These are phyloP conservation scores for Lepiota subincarnata DNA, from an alignment of 768 basidiomycete species.

Conservation along the genomic window DNA sequence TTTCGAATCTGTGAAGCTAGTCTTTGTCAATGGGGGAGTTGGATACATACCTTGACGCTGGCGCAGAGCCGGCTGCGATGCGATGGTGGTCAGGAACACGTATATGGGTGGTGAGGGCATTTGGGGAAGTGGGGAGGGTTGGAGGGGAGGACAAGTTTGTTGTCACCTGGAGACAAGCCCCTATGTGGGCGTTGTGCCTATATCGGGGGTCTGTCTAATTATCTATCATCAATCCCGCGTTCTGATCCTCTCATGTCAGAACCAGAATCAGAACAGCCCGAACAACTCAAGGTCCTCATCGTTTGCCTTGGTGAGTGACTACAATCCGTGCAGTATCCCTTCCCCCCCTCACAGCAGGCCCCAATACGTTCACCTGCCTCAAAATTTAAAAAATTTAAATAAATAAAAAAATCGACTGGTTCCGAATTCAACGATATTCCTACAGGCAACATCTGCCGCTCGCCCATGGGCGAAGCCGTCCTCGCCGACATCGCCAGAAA, in stretches of 20 bases:
- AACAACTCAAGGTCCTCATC: conserved; percentile 54
- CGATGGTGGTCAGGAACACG: conserved; percentile 85
- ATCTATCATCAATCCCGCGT: neutral
- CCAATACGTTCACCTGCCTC: neutral
- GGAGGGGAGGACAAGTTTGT: neutral
- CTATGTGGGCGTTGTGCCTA: conserved; percentile 5
- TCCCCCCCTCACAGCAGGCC: neutral
- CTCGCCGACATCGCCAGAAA: conserved; percentile 62
- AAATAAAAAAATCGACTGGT: neutral
- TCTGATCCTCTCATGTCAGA: conserved; percentile 10
- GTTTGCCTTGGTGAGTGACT: conserved; percentile 56
- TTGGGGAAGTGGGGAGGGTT: neutral
- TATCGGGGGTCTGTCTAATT: conserved; percentile 2
- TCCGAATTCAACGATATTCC: neutral
- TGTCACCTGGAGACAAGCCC: neutral
- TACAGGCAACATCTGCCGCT: conserved; percentile 80
- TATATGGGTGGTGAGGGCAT: conserved; percentile 86
- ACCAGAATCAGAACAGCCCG: conserved; percentile 10
- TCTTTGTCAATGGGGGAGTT: neutral
- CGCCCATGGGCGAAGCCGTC: conserved; percentile 91
- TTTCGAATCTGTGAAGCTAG: neutral
- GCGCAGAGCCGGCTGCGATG: conserved; percentile 71
- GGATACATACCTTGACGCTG: conserved; percentile 64
- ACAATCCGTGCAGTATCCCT: neutral
- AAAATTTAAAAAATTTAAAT: conserved; percentile 2